A percentile compares a stretch with the other conserved stretches of the same genome.
phyloP scores from a whole-genome alignment of 2,329 filamentous ascomycete genomes.

The Blastomyces silverae region DNA sequence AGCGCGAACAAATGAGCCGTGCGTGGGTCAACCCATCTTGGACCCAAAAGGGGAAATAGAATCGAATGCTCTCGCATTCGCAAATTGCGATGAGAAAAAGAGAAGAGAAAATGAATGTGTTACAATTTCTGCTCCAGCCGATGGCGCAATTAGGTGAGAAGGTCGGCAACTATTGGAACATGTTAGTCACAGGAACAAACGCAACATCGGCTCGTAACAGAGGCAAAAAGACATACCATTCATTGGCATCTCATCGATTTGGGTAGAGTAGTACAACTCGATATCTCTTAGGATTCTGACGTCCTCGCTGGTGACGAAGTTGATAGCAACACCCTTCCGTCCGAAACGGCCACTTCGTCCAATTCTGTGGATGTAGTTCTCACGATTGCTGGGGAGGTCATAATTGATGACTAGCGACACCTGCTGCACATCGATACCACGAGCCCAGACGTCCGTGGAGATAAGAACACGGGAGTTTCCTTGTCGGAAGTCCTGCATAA shows the following conservation, averaged over 20 bases:
- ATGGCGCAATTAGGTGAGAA: slow-evolving; percentile 21
- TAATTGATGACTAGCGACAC: slow-evolving; percentile 99
- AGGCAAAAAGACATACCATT: slow-evolving; percentile 57
- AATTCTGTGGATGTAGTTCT: slow-evolving; percentile 99
- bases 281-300: slow-evolving; percentile 96
- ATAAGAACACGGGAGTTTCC: slow-evolving; percentile 94
- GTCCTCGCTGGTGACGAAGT: slow-evolving; percentile 97
- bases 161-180: slow-evolving; percentile 23
- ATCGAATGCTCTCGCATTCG: neutral
- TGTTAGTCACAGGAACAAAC: slow-evolving; percentile 1
- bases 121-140: neutral
- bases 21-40: neutral
- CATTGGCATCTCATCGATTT: slow-evolving; percentile 99
- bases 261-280: slow-evolving; percentile 91
- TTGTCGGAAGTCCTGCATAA: slow-evolving; percentile 98
- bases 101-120: neutral
- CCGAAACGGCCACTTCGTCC: slow-evolving; percentile 93
- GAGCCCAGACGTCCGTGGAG: slow-evolving; percentile 95
- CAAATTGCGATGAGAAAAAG: neutral
- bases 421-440: slow-evolving; percentile 98
- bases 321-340: slow-evolving; percentile 97
- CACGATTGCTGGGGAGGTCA: slow-evolving; percentile 93
- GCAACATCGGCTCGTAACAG: neutral
- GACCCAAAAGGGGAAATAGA: neutral
- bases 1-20: neutral